A percentile compares a stretch with the other conserved stretches of the same genome.
phyloP scores from a whole-genome alignment of 2,329 filamentous ascomycete genomes.

The Pestalotiopsis fici region DNA sequence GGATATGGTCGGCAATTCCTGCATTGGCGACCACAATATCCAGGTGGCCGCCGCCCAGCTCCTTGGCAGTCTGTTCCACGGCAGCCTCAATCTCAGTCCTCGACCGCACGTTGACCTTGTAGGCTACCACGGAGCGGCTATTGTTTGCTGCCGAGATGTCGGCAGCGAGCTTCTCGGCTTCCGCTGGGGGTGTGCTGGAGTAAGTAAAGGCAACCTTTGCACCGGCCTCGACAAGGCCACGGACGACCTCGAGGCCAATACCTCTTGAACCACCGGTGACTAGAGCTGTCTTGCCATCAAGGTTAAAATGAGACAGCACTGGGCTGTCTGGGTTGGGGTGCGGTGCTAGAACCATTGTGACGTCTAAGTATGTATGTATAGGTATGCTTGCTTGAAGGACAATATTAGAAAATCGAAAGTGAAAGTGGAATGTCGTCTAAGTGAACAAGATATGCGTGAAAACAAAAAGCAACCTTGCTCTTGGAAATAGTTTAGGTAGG shows the following conservation, averaged over 20 bases:
- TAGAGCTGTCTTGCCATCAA: constrained; percentile 27
- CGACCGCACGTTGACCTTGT: constrained; percentile 36
- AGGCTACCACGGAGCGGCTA: constrained; percentile 30
- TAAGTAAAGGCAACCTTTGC: constrained; percentile 32
- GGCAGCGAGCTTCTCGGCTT: constrained; percentile 25
- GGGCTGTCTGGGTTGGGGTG: constrained; percentile 29
- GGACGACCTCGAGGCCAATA: constrained; percentile 31
- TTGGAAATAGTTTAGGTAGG: not conserved
- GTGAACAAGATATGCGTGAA: not conserved
- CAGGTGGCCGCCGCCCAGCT: constrained; percentile 33
- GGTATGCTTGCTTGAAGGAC: no score
- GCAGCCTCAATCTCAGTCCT: constrained; percentile 27
- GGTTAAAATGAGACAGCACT: constrained; percentile 30
- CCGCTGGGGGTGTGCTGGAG: constrained; percentile 23
- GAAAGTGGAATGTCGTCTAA: not conserved
- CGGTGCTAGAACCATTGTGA: constrained; percentile 26
- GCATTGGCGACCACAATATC: constrained; percentile 44
- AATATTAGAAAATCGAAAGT: not conserved
- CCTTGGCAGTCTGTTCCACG: constrained; percentile 33
- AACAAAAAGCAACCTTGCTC: not conserved
- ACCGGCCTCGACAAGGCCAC: constrained; percentile 28
- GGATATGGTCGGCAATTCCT: constrained; percentile 36
- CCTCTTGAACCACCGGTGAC: constrained; percentile 30
- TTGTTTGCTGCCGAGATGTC: constrained; percentile 19
- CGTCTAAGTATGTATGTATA: no score